A percentile compares a stretch with the other conserved stretches of the same genome.
phyloP scores from a whole-genome alignment of 2,329 filamentous ascomycete species.

The Sclerotinia minor region DNA sequence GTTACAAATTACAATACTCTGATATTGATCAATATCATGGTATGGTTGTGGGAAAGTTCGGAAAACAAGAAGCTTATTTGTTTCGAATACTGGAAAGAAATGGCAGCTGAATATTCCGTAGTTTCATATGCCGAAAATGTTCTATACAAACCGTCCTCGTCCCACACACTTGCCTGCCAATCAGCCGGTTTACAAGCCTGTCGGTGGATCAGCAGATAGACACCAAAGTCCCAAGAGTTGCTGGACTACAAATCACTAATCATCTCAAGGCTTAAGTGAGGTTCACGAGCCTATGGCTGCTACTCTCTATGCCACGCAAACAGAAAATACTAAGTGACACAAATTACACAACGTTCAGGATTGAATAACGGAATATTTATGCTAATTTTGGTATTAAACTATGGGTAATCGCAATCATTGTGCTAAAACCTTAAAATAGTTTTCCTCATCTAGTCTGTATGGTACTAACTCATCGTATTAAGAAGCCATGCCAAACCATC shows the following conservation, averaged over 20 bases:
- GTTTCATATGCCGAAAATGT: background rate
- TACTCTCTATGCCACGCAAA: background rate
- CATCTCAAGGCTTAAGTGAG: background rate
- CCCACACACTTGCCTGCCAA: background rate
- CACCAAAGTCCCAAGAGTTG: background rate
- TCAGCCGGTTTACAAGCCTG: background rate
- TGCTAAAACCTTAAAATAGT: constrained; percentile 10
- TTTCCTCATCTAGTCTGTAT: constrained; percentile 21
- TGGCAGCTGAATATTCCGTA: background rate
- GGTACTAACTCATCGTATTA: constrained; percentile 17
- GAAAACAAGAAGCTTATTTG: no score
- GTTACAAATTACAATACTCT: background rate
- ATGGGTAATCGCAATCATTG: constrained; percentile 8
- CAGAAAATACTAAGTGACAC: background rate
- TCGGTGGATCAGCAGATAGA: constrained; percentile 1
- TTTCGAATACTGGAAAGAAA: background rate
- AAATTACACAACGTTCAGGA: background rate
- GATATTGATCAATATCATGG: background rate
- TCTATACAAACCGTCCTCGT: background rate
- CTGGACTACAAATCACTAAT: background rate
- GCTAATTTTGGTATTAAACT: constrained; percentile 15
- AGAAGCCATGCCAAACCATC: constrained; percentile 24
- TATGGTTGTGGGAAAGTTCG: background rate
- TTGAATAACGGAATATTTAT: background rate
- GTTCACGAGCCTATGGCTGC: constrained; percentile 14